phyloP scores from a whole-genome alignment of 2,329 filamentous ascomycete genomes.

The Aspergillus bombycis region DNA sequence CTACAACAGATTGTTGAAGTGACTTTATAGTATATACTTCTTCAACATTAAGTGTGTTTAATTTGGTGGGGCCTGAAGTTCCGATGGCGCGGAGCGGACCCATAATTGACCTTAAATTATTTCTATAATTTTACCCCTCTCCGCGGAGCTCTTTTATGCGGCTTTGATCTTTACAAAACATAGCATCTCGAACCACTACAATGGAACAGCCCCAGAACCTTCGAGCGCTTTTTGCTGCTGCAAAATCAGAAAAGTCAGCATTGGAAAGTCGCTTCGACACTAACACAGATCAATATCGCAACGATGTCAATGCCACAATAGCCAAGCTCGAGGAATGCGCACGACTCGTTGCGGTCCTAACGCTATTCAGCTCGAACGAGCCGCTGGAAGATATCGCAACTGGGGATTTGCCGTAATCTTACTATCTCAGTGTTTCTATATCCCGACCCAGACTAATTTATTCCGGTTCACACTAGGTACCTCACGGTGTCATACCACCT shows the following conservation, averaged over 20 bases:
- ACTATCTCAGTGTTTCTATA: too few species aligned
- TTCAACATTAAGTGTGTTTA: not conserved
- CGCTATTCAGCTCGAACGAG: conserved; percentile 91
- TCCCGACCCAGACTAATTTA: conserved; percentile 23
- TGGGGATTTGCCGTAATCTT: conserved; percentile 71
- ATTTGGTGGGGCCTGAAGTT: not conserved
- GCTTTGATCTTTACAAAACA: not conserved
- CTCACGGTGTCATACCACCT: conserved; percentile 76
- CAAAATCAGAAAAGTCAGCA: conserved; percentile 57
- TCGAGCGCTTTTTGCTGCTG: conserved; percentile 56
- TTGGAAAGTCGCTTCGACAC: conserved; percentile 68
- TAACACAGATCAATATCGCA: conserved; percentile 67
- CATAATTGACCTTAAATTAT: conserved; percentile 3
- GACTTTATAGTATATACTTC: not conserved
- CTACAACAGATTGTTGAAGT: not conserved
- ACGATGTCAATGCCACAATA: conserved; percentile 69
- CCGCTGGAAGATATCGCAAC: conserved; percentile 83
- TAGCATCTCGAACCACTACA: conserved; percentile 26
- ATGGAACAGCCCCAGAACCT: conserved; percentile 58
- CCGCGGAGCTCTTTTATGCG: conserved; percentile 25
- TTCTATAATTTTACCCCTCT: conserved; percentile 9
- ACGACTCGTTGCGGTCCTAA: conserved; percentile 68
- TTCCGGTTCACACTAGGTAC: conserved; percentile 54
- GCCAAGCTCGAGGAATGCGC: conserved; percentile 73
- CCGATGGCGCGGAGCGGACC: conserved; percentile 18